Evolutionary conservation across 768 basidiomycete genomes (phyloP).

Genomic region (Leccinum incarnatum): DNA sequence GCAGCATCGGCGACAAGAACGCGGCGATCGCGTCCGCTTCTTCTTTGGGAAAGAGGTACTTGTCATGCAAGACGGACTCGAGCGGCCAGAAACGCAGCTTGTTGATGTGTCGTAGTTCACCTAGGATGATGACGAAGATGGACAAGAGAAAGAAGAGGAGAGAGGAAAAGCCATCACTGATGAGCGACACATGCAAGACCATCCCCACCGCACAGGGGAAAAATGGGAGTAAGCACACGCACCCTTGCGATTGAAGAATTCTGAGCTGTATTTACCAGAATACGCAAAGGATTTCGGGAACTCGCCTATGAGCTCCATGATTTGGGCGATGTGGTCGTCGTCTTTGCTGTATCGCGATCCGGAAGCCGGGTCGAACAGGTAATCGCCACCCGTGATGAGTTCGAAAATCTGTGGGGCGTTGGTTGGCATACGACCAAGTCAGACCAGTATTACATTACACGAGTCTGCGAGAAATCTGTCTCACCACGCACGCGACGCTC

Average conservation of each 20-base stretch:
- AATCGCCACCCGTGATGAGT: conserved; percentile 93
- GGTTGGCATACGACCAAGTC: background rate
- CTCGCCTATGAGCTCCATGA: conserved; percentile 94
- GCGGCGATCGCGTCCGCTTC: conserved; percentile 80
- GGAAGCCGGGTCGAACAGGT: conserved; percentile 95
- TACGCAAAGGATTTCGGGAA: conserved; percentile 81
- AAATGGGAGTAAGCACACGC: conserved; percentile 19
- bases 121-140: conserved; percentile 28
- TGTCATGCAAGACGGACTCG: conserved; percentile 80
- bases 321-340: conserved; percentile 96
- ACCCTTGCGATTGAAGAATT: conserved; percentile 98
- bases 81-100: conserved; percentile 93
- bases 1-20: conserved; percentile 88
- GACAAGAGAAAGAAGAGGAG: background rate
- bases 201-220: background rate
- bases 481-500: conserved; percentile 92
- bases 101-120: conserved; percentile 90
- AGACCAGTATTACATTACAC: background rate
- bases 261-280: conserved; percentile 87
- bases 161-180: background rate
- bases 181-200: conserved; percentile 9
- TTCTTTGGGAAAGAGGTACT: conserved; percentile 85
- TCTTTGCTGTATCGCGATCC: conserved; percentile 95
- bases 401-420: conserved; percentile 72
- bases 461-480: conserved; percentile 26